Conservation (phyloP, 768 basidiomycete species). For the Kwoniella shandongensis region DNA sequence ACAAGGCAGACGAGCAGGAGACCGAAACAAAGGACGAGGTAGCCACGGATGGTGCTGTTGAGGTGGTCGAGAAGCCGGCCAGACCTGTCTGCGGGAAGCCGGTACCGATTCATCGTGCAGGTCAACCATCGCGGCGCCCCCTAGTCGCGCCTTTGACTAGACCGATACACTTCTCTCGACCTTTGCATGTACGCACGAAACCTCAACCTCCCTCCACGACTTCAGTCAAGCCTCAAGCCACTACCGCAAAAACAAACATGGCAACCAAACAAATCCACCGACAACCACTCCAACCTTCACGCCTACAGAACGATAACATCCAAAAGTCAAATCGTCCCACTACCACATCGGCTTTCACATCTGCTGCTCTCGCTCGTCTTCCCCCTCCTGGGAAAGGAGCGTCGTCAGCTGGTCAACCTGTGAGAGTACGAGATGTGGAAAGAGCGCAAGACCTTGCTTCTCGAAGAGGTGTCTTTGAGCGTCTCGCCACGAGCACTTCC, state of each 20-base stretch:
- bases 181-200: constrained; percentile 2
- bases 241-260: neutral
- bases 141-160: constrained; percentile 1
- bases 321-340: too few species aligned
- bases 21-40: neutral
- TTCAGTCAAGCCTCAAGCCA: neutral
- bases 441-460: constrained; percentile 23
- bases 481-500: neutral
- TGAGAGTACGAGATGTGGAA: constrained; percentile 15
- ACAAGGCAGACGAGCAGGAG: neutral
- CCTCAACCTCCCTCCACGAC: neutral
- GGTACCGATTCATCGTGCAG: too few species aligned
- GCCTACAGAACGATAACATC: neutral
- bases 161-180: constrained; percentile 10
- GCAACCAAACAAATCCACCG: neutral
- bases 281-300: constrained; percentile 11
- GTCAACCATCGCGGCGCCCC: too few species aligned
- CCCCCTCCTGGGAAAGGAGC: constrained; percentile 36
- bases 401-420: constrained; percentile 10
- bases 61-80: too few species aligned
- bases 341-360: constrained; percentile 21
- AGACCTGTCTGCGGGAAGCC: too few species aligned
- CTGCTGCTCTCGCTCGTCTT: constrained; percentile 27
- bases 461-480: constrained; percentile 24
- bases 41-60: neutral